Percentiles rank a stretch among this genome's conserved stretches.
Conservation (phyloP, 495 filamentous ascomycete species). For the Penicillium atrosanguineum region DNA sequence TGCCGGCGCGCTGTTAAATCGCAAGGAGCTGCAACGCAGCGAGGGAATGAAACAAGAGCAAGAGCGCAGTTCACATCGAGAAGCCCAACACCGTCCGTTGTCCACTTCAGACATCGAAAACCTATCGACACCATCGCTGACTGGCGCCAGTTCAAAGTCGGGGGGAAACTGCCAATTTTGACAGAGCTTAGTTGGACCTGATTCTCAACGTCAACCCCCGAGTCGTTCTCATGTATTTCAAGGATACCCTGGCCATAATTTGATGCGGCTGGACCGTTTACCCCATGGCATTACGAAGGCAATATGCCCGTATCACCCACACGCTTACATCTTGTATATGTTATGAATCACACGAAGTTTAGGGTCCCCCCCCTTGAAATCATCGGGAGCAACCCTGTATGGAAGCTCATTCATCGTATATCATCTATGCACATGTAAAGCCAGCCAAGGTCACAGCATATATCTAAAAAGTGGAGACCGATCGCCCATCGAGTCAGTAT, state of each 20-base stretch:
- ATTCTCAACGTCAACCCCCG: neutral
- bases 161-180: neutral
- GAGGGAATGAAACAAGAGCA: neutral
- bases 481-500: constrained; percentile 62
- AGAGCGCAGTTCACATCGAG: neutral
- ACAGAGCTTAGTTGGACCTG: neutral
- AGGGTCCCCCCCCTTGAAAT: too few species aligned
- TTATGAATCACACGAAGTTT: neutral
- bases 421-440: neutral
- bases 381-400: neutral
- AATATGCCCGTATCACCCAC: neutral
- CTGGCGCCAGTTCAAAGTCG: neutral
- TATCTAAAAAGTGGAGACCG: constrained; percentile 65
- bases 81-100: neutral
- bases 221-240: neutral
- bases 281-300: neutral
- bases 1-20: neutral
- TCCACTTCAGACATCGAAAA: neutral
- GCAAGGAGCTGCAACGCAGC: neutral
- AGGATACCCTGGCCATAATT: neutral
- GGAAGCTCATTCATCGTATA: neutral
- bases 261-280: neutral
- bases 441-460: constrained; percentile 29
- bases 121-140: neutral
- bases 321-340: neutral